A percentile compares a stretch with the other conserved stretches of the same genome.
These are phyloP conservation scores for Sergeia podlipaevii DNA, from an alignment of 208 protist species.

Conservation along the genomic window DNA sequence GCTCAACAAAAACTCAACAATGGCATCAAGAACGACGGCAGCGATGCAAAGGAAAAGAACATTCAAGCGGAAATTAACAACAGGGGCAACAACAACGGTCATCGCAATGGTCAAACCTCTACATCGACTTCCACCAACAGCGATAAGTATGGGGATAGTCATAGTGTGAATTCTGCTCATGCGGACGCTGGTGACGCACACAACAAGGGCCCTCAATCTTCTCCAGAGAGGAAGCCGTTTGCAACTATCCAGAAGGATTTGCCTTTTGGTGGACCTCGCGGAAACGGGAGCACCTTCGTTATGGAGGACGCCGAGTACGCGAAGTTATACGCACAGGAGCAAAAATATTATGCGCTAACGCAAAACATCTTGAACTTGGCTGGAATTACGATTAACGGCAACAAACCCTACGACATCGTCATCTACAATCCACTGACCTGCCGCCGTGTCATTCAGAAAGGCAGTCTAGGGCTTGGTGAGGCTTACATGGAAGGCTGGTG, in stretches of 20 bases:
- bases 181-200: constrained; percentile 3
- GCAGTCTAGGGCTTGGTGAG: constrained; percentile 47
- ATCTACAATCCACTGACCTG: constrained; percentile 40
- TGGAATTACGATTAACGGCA: constrained; percentile 33
- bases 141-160: not conserved
- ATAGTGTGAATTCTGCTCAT: not conserved
- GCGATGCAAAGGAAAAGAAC: no score
- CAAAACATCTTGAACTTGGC: constrained; percentile 39
- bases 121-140: not conserved
- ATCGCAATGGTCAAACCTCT: no score
- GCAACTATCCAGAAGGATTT: not conserved
- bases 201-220: not conserved
- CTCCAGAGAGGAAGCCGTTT: not conserved
- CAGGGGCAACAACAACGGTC: no score
- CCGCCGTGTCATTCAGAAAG: constrained; percentile 40
- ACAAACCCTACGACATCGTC: constrained; percentile 34
- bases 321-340: constrained; percentile 19
- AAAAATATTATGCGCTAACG: constrained; percentile 22
- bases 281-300: constrained; percentile 31
- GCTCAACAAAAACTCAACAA: no score
- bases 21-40: no score
- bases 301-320: constrained; percentile 19
- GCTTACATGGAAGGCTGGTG: constrained; percentile 64
- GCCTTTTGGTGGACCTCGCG: constrained; percentile 7
- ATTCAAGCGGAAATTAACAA: no score